Evolutionary conservation across 768 basidiomycete species (phyloP).

Genomic region (Russula foetens): DNA sequence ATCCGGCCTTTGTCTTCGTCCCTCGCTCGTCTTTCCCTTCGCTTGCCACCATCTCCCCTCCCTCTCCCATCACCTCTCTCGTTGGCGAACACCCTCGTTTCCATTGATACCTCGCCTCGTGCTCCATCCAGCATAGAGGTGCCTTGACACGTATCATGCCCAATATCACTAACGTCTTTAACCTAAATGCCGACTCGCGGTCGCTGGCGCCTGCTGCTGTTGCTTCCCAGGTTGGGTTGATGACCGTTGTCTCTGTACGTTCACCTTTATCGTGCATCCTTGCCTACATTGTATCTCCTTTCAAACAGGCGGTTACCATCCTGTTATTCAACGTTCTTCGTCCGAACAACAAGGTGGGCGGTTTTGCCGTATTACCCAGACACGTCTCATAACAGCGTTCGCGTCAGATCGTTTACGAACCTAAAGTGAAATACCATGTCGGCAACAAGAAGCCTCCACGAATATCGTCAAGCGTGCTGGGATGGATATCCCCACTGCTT

Average conservation of each 20-base stretch:
- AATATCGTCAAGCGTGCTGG: slow-evolving; percentile 74
- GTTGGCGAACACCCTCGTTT: not conserved
- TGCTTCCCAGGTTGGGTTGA: slow-evolving; percentile 66
- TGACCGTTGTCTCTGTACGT: slow-evolving; percentile 66
- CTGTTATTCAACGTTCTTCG: slow-evolving; percentile 77
- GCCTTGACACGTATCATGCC: slow-evolving; percentile 24
- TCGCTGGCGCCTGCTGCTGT: slow-evolving; percentile 77
- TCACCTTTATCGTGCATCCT: not conserved
- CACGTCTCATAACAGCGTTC: not conserved
- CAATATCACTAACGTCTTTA: slow-evolving; percentile 28
- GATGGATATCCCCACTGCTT: slow-evolving; percentile 85
- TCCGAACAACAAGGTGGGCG: slow-evolving; percentile 75
- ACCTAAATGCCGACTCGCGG: slow-evolving; percentile 33
- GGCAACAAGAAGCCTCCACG: slow-evolving; percentile 71
- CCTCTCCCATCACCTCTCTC: not conserved
- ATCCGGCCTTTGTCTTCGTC: not conserved
- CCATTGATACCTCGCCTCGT: not conserved
- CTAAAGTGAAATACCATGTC: slow-evolving; percentile 86
- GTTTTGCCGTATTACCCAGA: not conserved
- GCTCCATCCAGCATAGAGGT: not conserved
- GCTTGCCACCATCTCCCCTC: too few species aligned
- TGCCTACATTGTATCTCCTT: slow-evolving; percentile 2
- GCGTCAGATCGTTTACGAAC: slow-evolving; percentile 79
- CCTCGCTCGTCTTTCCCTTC: not conserved
- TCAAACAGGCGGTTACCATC: slow-evolving; percentile 49